phyloP scores from a whole-genome alignment of 2,329 filamentous ascomycete species.

The Colletotrichum orchidophilum region DNA sequence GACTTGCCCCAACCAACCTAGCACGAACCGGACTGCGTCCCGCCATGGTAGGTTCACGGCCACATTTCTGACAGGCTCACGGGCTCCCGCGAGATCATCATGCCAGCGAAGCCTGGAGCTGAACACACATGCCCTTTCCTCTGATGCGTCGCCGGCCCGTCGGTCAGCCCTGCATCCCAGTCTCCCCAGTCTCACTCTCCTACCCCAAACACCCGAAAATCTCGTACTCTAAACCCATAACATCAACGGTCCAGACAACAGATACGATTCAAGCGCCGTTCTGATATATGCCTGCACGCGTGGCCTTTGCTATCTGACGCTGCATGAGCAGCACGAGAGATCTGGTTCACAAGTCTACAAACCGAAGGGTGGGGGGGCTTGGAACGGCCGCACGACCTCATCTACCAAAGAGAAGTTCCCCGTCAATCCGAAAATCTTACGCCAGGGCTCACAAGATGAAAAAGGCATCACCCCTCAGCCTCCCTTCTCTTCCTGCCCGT shows the following conservation, averaged over 20 bases:
- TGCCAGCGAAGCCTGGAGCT: not conserved
- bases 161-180: not conserved
- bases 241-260: not conserved
- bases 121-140: not conserved
- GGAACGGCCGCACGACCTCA: not conserved
- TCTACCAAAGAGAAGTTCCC: not conserved
- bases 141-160: not conserved
- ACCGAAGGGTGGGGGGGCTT: not conserved
- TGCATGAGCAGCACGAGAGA: not conserved
- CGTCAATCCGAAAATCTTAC: not conserved
- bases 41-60: not conserved
- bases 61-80: slow-evolving; percentile 5
- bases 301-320: not conserved
- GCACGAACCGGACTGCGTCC: not conserved
- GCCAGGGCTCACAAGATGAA: not conserved
- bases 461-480: not conserved
- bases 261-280: not conserved
- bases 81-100: not conserved
- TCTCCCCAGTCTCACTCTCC: not conserved
- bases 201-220: not conserved
- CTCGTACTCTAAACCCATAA: not conserved
- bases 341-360: not conserved
- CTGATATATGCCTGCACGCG: not conserved
- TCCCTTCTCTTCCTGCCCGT: not conserved
- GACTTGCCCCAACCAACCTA: not conserved